Conservation (phyloP, 371 early-diverging fungal species). For the Mortierella sp. region DNA sequence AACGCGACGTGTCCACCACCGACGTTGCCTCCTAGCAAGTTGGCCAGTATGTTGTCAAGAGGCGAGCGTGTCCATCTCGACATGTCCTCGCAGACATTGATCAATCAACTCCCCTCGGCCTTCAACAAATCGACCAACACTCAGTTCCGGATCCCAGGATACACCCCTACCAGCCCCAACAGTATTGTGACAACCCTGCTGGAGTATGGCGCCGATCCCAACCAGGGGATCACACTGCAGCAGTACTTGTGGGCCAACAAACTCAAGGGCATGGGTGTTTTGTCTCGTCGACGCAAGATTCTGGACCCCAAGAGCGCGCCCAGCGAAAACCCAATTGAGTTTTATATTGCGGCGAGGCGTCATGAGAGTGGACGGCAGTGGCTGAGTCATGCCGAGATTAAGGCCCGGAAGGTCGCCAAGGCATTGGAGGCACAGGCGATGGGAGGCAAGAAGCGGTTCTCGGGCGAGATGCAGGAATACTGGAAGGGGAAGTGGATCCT, state of each 20-base stretch:
- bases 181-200: constrained; percentile 53
- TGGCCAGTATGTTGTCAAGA: constrained; percentile 50
- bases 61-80: constrained; percentile 46
- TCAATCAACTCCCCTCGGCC: constrained; percentile 45
- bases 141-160: constrained; percentile 46
- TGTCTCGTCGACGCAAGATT: constrained; percentile 47
- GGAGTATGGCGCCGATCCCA: constrained; percentile 60
- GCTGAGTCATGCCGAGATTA: constrained; percentile 55
- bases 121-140: constrained; percentile 49
- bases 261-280: constrained; percentile 55
- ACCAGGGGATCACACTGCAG: constrained; percentile 57
- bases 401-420: constrained; percentile 37
- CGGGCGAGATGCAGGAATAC: constrained; percentile 48
- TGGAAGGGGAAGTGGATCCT: constrained; percentile 54
- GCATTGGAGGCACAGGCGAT: constrained; percentile 2
- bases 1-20: constrained; percentile 58
- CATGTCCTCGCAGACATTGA: constrained; percentile 48
- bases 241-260: constrained; percentile 59
- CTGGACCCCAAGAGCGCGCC: constrained; percentile 25
- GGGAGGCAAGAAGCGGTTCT: constrained; percentile 46
- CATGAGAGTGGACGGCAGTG: constrained; percentile 56
- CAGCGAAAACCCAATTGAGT: constrained; percentile 47
- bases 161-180: constrained; percentile 52
- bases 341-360: constrained; percentile 50
- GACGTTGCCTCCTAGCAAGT: constrained; percentile 47